Conservation (phyloP, 768 basidiomycete genomes). For the Russula sp. region DNA sequence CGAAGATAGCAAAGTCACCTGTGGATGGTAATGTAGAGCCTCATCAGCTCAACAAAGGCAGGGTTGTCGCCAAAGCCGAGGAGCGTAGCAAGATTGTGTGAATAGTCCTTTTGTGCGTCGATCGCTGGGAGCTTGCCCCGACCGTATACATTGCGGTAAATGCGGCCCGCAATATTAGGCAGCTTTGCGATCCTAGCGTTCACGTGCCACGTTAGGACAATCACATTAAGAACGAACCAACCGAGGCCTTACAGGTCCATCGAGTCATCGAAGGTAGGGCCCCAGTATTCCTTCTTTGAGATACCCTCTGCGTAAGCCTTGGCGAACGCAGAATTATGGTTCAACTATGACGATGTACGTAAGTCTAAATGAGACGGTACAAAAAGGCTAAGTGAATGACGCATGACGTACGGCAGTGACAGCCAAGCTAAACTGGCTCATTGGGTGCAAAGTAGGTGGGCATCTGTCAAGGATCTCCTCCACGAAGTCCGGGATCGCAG, state of each 20-base stretch:
- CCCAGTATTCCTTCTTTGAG: slow-evolving; percentile 96
- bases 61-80: slow-evolving; percentile 87
- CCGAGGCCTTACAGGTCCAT: slow-evolving; percentile 63
- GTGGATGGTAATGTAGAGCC: slow-evolving; percentile 97
- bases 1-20: slow-evolving; percentile 37
- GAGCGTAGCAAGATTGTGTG: slow-evolving; percentile 79
- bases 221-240: background rate
- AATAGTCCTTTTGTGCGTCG: slow-evolving; percentile 80
- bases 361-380: slow-evolving; percentile 7
- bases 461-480: slow-evolving; percentile 94
- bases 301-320: slow-evolving; percentile 90
- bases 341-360: slow-evolving; percentile 42
- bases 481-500: slow-evolving; percentile 88
- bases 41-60: slow-evolving; percentile 87
- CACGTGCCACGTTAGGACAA: background rate
- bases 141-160: slow-evolving; percentile 83
- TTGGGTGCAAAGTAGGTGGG: slow-evolving; percentile 91
- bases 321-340: slow-evolving; percentile 95
- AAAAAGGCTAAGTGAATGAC: background rate
- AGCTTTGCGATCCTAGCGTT: slow-evolving; percentile 80
- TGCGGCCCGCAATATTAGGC: slow-evolving; percentile 91
- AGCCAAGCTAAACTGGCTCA: slow-evolving; percentile 96
- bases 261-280: slow-evolving; percentile 81
- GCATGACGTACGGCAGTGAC: slow-evolving; percentile 70
- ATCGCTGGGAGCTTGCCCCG: slow-evolving; percentile 83